Evolutionary conservation across 257 asterid genomes (phyloP).

Genomic region (Forsythia viridissima): DNA sequence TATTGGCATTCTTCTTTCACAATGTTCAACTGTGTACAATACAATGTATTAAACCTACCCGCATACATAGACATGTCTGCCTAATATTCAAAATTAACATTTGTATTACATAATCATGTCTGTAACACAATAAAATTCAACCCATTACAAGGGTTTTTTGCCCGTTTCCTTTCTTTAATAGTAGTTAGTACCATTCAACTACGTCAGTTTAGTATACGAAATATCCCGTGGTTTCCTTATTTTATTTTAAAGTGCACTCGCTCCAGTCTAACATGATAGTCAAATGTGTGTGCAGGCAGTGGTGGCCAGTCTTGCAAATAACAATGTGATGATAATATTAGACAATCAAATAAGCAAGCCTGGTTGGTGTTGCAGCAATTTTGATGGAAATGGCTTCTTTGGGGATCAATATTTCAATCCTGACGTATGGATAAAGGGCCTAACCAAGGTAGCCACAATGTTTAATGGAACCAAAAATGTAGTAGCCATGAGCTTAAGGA

Average conservation of each 20-base stretch:
- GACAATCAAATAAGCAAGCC: constrained; percentile 96
- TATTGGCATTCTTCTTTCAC: not conserved
- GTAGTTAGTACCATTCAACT: not conserved
- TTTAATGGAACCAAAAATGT: constrained; percentile 57
- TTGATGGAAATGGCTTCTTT: constrained; percentile 89
- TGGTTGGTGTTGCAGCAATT: constrained; percentile 91
- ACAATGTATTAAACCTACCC: not conserved
- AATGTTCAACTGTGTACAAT: not conserved
- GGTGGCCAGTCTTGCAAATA: constrained; percentile 73
- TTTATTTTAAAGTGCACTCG: no score
- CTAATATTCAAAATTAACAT: no score
- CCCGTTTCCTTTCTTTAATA: not conserved
- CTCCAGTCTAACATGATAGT: no score
- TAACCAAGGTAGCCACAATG: constrained; percentile 68
- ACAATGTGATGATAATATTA: constrained; percentile 74
- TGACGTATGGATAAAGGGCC: constrained; percentile 73
- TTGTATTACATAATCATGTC: no score
- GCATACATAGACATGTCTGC: no score
- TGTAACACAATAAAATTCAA: not conserved
- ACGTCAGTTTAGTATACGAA: no score
- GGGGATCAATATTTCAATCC: constrained; percentile 81
- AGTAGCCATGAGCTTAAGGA: constrained; percentile 88
- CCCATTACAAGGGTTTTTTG: not conserved
- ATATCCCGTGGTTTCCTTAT: not conserved
- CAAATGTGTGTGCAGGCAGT: constrained; percentile 57